Evolutionary conservation across 2,329 filamentous ascomycete species (phyloP).

Genomic region (Hypoxylon sp.): DNA sequence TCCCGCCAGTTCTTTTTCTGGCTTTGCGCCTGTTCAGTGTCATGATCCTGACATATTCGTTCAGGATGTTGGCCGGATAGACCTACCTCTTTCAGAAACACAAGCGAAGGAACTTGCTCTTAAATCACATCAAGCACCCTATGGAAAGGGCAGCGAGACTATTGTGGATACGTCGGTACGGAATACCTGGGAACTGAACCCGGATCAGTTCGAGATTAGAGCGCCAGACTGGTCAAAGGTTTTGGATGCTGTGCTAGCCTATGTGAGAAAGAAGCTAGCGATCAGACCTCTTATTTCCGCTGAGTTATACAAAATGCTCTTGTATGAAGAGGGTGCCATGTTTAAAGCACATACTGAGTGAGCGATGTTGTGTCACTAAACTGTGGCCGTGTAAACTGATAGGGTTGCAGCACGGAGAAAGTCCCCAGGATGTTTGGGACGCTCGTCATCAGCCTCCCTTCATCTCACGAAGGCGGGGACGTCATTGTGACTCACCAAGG

Average conservation of each 20-base stretch:
- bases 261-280: constrained; percentile 54
- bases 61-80: constrained; percentile 44
- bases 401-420: constrained; percentile 60
- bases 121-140: constrained; percentile 55
- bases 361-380: constrained; percentile 5
- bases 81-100: constrained; percentile 48
- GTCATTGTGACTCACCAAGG: constrained; percentile 59
- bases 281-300: constrained; percentile 53
- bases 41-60: constrained; percentile 29
- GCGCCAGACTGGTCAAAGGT: constrained; percentile 55
- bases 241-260: constrained; percentile 47
- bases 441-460: constrained; percentile 65
- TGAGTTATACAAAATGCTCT: constrained; percentile 63
- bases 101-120: constrained; percentile 50
- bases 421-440: constrained; percentile 66
- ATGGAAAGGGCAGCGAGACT: constrained; percentile 58
- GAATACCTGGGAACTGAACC: constrained; percentile 62
- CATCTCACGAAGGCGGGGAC: constrained; percentile 63
- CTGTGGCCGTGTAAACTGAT: not conserved
- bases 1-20: constrained; percentile 9
- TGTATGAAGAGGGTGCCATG: constrained; percentile 66
- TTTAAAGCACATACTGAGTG: constrained; percentile 64
- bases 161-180: constrained; percentile 59
- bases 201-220: constrained; percentile 57
- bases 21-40: not conserved